phyloP scores from a whole-genome alignment of 2,329 filamentous ascomycete genomes.

The Kalmusia sp. region DNA sequence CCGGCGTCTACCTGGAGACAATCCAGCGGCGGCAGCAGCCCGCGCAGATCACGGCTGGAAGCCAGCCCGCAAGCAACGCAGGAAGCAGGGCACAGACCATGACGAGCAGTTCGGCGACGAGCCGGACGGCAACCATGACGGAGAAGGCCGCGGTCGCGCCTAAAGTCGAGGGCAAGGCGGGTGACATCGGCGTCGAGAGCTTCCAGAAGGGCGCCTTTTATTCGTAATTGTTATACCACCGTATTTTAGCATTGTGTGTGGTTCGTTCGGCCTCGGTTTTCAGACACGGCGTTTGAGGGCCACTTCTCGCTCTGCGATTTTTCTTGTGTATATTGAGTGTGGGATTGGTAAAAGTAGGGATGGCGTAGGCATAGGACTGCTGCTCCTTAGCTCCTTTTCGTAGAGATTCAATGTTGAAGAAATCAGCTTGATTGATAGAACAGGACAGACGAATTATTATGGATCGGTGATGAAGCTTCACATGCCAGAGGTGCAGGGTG shows the following conservation, averaged over 20 bases:
- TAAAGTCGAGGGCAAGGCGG: slow-evolving; percentile 64
- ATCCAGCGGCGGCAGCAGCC: slow-evolving; percentile 65
- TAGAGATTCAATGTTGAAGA: background rate
- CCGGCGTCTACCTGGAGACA: slow-evolving; percentile 85
- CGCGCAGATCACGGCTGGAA: slow-evolving; percentile 52
- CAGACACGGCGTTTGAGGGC: too few relatives aligned
- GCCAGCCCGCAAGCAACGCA: slow-evolving; percentile 56
- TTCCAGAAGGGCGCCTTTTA: slow-evolving; percentile 76
- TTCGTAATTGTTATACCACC: slow-evolving; percentile 53
- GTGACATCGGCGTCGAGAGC: slow-evolving; percentile 71
- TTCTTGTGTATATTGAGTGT: slow-evolving; percentile 1
- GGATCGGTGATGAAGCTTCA: too few relatives aligned
- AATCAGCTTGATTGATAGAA: background rate
- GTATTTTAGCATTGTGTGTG: too few relatives aligned
- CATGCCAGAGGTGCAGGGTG: too few relatives aligned
- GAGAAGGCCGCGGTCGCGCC: slow-evolving; percentile 54
- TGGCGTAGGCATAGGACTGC: background rate
- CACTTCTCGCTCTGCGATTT: too few relatives aligned
- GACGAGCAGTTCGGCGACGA: slow-evolving; percentile 53
- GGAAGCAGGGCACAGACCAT: slow-evolving; percentile 63
- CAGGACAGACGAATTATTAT: too few relatives aligned
- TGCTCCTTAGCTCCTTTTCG: background rate
- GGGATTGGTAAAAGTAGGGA: background rate
- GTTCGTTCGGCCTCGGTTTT: too few relatives aligned
- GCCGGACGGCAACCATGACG: slow-evolving; percentile 54